phyloP scores from a whole-genome alignment of 225 moss, liverwort and hornwort species.

The Rhytidiadelphus loreus region DNA sequence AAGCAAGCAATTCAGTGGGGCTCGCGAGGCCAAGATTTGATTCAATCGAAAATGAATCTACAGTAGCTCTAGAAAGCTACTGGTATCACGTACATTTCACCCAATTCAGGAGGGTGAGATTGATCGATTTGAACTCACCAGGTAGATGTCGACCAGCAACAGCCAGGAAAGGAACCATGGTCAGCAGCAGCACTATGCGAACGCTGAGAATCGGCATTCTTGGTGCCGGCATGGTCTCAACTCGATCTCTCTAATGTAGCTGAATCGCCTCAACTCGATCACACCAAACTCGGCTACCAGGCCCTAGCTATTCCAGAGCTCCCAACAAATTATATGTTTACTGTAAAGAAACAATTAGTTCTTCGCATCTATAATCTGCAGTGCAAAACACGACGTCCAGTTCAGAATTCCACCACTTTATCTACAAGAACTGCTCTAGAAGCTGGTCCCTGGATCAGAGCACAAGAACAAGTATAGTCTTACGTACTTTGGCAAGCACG shows the following conservation, averaged over 20 bases:
- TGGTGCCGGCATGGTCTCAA: not conserved
- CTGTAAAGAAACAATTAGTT: not conserved
- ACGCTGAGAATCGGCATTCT: slow-evolving; percentile 24
- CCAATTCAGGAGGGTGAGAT: not conserved
- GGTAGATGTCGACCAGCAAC: slow-evolving; percentile 35
- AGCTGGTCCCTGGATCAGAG: not conserved
- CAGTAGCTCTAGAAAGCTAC: not conserved
- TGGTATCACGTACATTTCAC: not conserved
- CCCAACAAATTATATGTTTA: not conserved
- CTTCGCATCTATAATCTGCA: not conserved
- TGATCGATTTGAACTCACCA: slow-evolving; percentile 1
- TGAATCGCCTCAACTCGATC: not conserved
- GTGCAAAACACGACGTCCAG: not conserved
- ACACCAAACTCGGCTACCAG: not conserved
- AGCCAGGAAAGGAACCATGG: slow-evolving; percentile 5
- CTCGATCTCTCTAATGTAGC: not conserved
- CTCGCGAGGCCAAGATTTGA: not conserved
- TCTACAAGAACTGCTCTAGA: not conserved
- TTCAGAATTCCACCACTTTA: not conserved
- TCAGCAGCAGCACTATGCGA: slow-evolving; percentile 9
- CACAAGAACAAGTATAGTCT: too few relatives aligned
- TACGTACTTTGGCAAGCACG: not conserved
- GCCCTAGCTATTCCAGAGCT: not conserved
- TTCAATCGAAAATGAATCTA: not conserved
- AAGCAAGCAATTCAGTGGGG: not conserved